Evolutionary conservation across 129 eudicot species (phyloP), one percentile per base, ranked within the genome.

Genomic region (Logfia minima): DNA sequence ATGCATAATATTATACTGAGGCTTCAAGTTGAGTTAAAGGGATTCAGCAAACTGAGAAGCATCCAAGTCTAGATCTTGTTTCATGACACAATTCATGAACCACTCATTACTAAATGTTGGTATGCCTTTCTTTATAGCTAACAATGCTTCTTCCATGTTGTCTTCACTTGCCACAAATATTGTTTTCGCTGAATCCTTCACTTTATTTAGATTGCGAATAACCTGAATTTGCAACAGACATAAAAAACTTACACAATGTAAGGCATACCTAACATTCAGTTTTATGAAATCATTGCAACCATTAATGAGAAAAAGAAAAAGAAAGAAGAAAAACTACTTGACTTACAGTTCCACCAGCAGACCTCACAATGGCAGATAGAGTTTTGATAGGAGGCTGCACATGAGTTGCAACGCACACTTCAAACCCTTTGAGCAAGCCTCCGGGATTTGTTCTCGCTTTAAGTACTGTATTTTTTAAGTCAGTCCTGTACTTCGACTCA

Each of bases 331-430:
- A 9, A 55, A 4, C 8, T 64, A 16, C 6, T 22, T 29, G 51
- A 86, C 96, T 78, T 87, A 93, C 98, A 86, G 87, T 87, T 79
- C 96, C 98, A 35, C 98, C 98, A 11, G 98, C 98, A 76, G 91
- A 86, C 70, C 60, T 87, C 21, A 87, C 86, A 79, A 93, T 90
- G 23, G 87, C 86, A 16, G 91, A 88, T n/a, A 93, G 72, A 2
- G 85, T 88, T 77, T 70, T 67, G 51, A 81, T 18, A 74, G 97
- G 92, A 66, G 97, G 98, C 66, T 88, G 95, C 70, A 88, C 87
- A 75, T 83, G 91, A 68, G 87, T 76, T 55, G 97, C 85, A 67
- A 90, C 80, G 79, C 90, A 93, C 72, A 90, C 76, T 76, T 86
- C 84, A 76, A 87, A 84, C 56, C 96, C 96, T 77, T 85, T 83